These are phyloP conservation scores for Lepidium aucheri DNA, from an alignment of 345 rosid species.

Conservation along the genomic window DNA sequence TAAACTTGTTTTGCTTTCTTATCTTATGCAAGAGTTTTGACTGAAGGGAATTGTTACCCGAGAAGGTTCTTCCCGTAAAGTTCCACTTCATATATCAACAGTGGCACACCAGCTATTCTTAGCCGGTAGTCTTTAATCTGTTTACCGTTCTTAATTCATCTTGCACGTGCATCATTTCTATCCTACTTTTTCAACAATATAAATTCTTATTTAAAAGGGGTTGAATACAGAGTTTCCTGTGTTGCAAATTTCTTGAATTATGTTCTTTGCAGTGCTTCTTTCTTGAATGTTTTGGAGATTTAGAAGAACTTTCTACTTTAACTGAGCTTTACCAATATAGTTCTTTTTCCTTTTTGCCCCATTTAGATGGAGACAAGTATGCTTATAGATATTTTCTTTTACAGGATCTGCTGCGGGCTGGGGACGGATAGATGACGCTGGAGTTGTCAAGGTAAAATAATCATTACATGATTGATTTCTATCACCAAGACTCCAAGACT, in stretches of 20 bases:
- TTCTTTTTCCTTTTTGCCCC: neutral
- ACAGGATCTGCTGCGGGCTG: slow-evolving; percentile 96
- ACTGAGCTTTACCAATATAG: neutral
- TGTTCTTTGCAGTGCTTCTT: neutral
- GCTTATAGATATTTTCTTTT: slow-evolving; percentile 1
- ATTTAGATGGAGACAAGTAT: neutral
- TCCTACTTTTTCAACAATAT: neutral
- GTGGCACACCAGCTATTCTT: slow-evolving; percentile 74
- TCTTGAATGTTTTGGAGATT: neutral
- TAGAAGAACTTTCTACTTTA: neutral
- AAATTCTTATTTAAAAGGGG: neutral
- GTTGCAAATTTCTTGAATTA: neutral
- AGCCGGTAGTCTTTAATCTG: slow-evolving; percentile 46
- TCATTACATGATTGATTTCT: neutral
- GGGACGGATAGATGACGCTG: slow-evolving; percentile 93
- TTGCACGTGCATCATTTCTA: slow-evolving; percentile 2
- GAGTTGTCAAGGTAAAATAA: slow-evolving; percentile 74
- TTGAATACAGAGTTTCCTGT: neutral
- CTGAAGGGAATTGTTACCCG: slow-evolving; percentile 78
- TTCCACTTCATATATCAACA: slow-evolving; percentile 81
- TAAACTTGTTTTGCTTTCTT: neutral
- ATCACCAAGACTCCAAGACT: neutral
- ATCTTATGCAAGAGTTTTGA: slow-evolving; percentile 14
- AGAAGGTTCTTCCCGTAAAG: slow-evolving; percentile 59
- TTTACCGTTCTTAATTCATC: neutral